phyloP scores from a whole-genome alignment of 257 asterid species.

The Parsonsia alboflavescens region DNA sequence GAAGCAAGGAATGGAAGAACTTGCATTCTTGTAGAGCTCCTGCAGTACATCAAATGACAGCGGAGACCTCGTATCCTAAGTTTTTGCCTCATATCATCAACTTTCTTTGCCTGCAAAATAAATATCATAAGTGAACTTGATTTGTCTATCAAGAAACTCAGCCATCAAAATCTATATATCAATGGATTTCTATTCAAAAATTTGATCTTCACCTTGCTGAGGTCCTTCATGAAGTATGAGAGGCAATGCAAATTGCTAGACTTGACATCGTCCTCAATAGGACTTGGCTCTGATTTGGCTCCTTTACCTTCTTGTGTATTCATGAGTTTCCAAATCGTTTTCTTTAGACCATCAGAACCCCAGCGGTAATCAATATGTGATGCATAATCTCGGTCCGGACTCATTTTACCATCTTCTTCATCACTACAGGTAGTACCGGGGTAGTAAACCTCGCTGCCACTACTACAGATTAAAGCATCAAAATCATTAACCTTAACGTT shows the following conservation, averaged over 20 bases:
- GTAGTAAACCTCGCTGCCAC: slow-evolving; percentile 77
- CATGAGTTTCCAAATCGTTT: slow-evolving; percentile 78
- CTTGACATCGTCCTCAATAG: slow-evolving; percentile 48
- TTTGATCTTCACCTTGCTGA: slow-evolving; percentile 36
- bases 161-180: no score
- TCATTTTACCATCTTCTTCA: slow-evolving; percentile 49
- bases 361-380: slow-evolving; percentile 80
- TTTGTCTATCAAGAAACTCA: background rate
- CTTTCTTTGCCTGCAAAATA: slow-evolving; percentile 58
- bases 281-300: slow-evolving; percentile 22
- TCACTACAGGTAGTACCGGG: slow-evolving; percentile 37
- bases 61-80: slow-evolving; percentile 88
- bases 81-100: slow-evolving; percentile 81
- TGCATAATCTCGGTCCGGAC: slow-evolving; percentile 61
- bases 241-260: slow-evolving; percentile 71
- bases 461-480: slow-evolving; percentile 76
- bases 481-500: slow-evolving; percentile 51
- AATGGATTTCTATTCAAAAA: no score
- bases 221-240: slow-evolving; percentile 67
- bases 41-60: slow-evolving; percentile 82
- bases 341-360: slow-evolving; percentile 80
- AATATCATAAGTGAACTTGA: background rate
- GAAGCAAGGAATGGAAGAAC: slow-evolving; percentile 82
- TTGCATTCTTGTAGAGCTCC: slow-evolving; percentile 82
- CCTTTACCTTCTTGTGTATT: slow-evolving; percentile 36